Evolutionary conservation across 306 rosid species (phyloP).

Genomic region (Malus sieversii): DNA sequence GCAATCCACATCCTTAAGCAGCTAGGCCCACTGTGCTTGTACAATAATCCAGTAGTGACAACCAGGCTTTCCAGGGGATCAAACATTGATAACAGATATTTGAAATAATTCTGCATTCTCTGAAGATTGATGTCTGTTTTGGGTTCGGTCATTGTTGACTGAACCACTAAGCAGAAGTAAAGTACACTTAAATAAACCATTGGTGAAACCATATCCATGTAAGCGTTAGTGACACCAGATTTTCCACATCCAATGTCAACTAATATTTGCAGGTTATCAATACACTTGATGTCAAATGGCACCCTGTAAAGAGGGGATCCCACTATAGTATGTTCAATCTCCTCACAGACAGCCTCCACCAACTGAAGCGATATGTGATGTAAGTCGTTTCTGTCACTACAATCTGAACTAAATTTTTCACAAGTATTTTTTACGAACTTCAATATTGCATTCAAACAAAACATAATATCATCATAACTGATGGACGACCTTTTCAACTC

Average conservation of each 20-base stretch:
- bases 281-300: conserved; percentile 50
- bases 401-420: conserved; percentile 37
- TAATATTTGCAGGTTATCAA: conserved; percentile 29
- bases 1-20: conserved; percentile 57
- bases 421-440: conserved; percentile 44
- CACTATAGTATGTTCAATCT: conserved; percentile 55
- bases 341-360: conserved; percentile 50
- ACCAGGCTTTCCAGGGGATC: conserved; percentile 46
- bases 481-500: conserved; percentile 45
- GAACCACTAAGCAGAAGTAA: conserved; percentile 47
- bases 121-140: conserved; percentile 22
- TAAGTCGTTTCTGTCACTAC: conserved; percentile 33
- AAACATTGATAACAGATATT: conserved; percentile 46
- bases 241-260: conserved; percentile 29
- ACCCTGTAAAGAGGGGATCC: conserved; percentile 73
- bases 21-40: conserved; percentile 32
- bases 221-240: conserved; percentile 24
- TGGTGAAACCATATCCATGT: conserved; percentile 84
- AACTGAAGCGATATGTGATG: conserved; percentile 30
- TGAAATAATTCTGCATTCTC: conserved; percentile 41
- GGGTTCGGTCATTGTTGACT: conserved; percentile 23
- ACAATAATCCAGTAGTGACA: conserved; percentile 40
- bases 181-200: conserved; percentile 51
- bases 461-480: conserved; percentile 47
- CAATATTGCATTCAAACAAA: conserved; percentile 42